Base-by-base conservation (phyloP, 1,139 yeast species). In the Yamadazyma dushanensis region DNA sequence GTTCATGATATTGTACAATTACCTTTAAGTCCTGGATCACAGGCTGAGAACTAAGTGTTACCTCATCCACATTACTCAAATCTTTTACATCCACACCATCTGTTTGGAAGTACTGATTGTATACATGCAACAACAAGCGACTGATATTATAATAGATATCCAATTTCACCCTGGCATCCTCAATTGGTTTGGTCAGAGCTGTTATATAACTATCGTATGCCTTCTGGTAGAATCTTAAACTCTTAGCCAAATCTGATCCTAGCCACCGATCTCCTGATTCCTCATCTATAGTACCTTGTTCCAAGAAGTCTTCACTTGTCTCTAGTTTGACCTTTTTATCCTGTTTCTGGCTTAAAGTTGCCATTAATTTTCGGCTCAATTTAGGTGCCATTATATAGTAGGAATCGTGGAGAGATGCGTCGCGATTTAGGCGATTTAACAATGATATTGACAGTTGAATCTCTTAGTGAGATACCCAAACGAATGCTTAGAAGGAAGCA, bases 231-330 rank as follows among this genome's bases (percentile, higher is more conserved):
- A 76, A 76, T 27, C 83, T 51, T 24, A 77, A 53, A 1, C 76
- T 70, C 45, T 77, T 77, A 4, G 78, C 56, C 21, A 76, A 50
- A 46, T 77, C 82, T 0, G 80, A 73, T 1, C 76, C 69, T 14
- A 72, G 53, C 82, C 82, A 77, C 37, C 82, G 54, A 45, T 77
- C 83, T 1, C 80, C 83, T 8, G 73, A 70, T 42, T 76, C 81
- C 47, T 77, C 83, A 34, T 71, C 74, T 8, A 55, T 54, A 2
- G 75, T 59, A 0, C 75, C 82, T 37, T 60, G 58, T 27, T 70
- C 75, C n/a, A 73, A 57, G 26, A 46, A 64, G n/a, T 72, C 79
- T 17, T 70, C 76, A 1, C 66, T 61, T 0, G 73, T 66, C 8
- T 54, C 37, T 5, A 35, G 30, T 18, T 15, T 30, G 4, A 5